These are phyloP conservation scores for Sordariomycetes sp. DNA, from an alignment of 2,329 filamentous ascomycete genomes.

Conservation along the genomic window DNA sequence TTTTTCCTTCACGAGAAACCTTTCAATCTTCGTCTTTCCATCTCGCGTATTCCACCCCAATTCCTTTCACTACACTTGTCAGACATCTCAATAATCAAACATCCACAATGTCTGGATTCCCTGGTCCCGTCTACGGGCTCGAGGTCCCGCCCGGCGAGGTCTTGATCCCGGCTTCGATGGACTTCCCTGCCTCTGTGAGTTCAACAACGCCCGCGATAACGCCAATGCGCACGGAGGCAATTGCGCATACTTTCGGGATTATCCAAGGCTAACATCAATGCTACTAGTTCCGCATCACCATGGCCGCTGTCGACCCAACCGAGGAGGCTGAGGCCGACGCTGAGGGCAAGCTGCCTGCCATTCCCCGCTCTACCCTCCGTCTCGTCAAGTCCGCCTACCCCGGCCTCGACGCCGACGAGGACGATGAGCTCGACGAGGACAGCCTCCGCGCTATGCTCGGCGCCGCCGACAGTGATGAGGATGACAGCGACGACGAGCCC, in stretches of 20 bases:
- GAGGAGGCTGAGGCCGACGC: slow-evolving; percentile 60
- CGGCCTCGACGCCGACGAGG: slow-evolving; percentile 45
- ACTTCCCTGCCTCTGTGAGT: slow-evolving; percentile 79
- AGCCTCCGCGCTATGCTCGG: slow-evolving; percentile 46
- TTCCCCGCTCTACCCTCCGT: slow-evolving; percentile 80
- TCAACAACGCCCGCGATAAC: neutral
- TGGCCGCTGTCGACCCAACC: slow-evolving; percentile 94
- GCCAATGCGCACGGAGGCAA: neutral
- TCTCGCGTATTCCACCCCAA: slow-evolving; percentile 2
- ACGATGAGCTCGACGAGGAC: slow-evolving; percentile 58
- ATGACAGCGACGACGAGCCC: slow-evolving; percentile 54
- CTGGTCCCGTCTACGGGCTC: slow-evolving; percentile 83
- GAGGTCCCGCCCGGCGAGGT: slow-evolving; percentile 80
- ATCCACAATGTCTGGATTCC: slow-evolving; percentile 44
- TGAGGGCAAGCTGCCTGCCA: slow-evolving; percentile 48
- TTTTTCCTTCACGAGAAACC: neutral
- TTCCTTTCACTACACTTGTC: neutral
- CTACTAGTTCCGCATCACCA: slow-evolving; percentile 84
- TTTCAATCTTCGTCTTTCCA: neutral
- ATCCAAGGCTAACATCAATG: neutral
- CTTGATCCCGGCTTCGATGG: slow-evolving; percentile 67
- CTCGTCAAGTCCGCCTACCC: slow-evolving; percentile 66
- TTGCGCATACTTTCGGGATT: neutral
- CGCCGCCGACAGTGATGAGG: slow-evolving; percentile 41
- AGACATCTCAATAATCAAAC: neutral